Base-by-base conservation (phyloP, 208 protist genomes). In the Acanthamoeba culbertsoni region DNA sequence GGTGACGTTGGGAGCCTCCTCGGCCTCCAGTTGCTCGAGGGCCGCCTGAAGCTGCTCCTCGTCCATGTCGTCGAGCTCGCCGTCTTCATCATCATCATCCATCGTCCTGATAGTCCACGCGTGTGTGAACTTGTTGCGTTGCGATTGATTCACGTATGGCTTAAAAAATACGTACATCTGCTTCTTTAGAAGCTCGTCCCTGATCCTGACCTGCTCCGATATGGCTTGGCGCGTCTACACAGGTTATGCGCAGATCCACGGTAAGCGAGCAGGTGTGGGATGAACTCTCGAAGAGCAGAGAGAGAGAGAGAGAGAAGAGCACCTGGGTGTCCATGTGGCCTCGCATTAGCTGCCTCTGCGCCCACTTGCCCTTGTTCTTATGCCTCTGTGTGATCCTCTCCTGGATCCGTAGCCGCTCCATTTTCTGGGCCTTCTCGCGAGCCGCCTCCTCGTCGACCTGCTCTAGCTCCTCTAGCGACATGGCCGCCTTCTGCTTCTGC, bases 181-280 rank as follows among this genome's bases (percentile, higher is more conserved):
- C 48, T 92, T 92, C 62, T 92, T 92, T 3, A 92, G 28, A 28
- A 92, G 62, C 62, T 92, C n/a, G 23, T 92, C 88, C 23, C 88
- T 48, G 43, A 92, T 73, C 46, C 79, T 73, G 45, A 92, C 53
- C 45, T 92, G 88, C 62, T 92, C 63, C 5, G 45, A 65, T n/a
- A 92, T 92, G 45, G 88, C 88, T 71, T 92, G 55, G 88, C 88
- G 88, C 35, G 88, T 79, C 88, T 92, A 26, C n/a, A n/a, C n/a
- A n/a, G n/a, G n/a, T n/a, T n/a, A n/a, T n/a, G n/a, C n/a, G n/a
- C n/a, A n/a, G 35, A 77, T 40, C 12, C n/a, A 77, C 18, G 65
- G 35, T 43, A 43, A n/a, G 12, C 14, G 35, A 77, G n/a, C 12
- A 43, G n/a, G n/a, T 23, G 23, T 59, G 51, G 23, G 51, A n/a